phyloP scores from a whole-genome alignment of 1,284 basidiomycete species.

The Pterula multifida region DNA sequence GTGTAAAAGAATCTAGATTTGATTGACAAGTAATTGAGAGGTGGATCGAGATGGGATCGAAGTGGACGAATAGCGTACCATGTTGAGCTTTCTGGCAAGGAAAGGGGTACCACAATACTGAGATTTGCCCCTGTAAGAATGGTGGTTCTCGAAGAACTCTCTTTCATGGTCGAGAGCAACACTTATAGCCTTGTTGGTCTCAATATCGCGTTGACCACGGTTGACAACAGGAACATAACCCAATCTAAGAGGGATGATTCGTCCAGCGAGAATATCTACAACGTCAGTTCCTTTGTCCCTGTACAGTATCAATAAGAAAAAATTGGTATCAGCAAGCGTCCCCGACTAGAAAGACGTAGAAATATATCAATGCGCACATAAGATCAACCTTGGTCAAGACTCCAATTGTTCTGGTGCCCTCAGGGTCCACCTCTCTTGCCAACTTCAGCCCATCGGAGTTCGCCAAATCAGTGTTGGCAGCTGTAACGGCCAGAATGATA shows the following conservation, averaged over 20 bases:
- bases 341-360: no score
- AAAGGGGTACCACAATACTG: slow-evolving; percentile 97
- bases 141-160: slow-evolving; percentile 88
- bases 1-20: slow-evolving; percentile 92
- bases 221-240: slow-evolving; percentile 98
- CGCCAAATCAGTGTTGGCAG: slow-evolving; percentile 93
- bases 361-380: slow-evolving; percentile 51
- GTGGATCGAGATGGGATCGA: no score
- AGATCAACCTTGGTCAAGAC: slow-evolving; percentile 96
- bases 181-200: slow-evolving; percentile 73
- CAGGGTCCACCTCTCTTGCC: slow-evolving; percentile 93
- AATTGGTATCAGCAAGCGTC: neutral
- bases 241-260: slow-evolving; percentile 85
- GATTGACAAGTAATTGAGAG: no score
- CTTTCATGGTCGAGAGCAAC: slow-evolving; percentile 84
- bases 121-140: slow-evolving; percentile 86
- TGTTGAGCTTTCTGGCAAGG: slow-evolving; percentile 93
- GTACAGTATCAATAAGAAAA: slow-evolving; percentile 8
- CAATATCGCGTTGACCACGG: slow-evolving; percentile 95
- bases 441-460: slow-evolving; percentile 97
- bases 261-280: slow-evolving; percentile 96
- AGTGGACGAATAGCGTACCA: slow-evolving; percentile 49
- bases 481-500: slow-evolving; percentile 91
- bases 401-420: slow-evolving; percentile 92
- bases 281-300: slow-evolving; percentile 97